Evolutionary conservation across 2,329 filamentous ascomycete genomes (phyloP), one percentile per base, ranked within the genome.

Genomic region (Colletotrichum falcatum): DNA sequence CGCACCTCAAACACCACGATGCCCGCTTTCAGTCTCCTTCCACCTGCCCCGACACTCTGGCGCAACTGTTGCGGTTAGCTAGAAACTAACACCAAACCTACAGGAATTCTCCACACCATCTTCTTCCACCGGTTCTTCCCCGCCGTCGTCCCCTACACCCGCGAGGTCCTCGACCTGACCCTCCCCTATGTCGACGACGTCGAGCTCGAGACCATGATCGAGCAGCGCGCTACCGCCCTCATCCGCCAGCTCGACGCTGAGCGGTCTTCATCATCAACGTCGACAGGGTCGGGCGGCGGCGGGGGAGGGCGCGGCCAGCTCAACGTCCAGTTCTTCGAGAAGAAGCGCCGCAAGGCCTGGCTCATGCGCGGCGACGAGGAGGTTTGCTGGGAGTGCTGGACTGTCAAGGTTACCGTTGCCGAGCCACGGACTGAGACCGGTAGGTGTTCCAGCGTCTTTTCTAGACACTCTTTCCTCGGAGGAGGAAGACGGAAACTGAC

Each of bases 41-140:
- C 53, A 9, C 30, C n/a, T 8, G 8, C 48, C 39, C 18, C 59
- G 16, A 30, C 18, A 39, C 23, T 9, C 12, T 9, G 9, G 7
- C 59, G 9, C 16, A 16, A 18, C 4, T 33, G 5, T 9, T 28
- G 2, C 42, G 8, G 48, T 37, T 46, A 35, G 18, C 18, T 20
- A 30, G 26, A 42, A n/a, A 61, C 18, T 30, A 23, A 44, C n/a
- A 37, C 20, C 26, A 55, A 37, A 11, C 46, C 62, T 16, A 46
- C 77, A 97, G 95, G 93, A 73, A 93, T 98, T 79, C 88, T 98
- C 60, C 95, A 98, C 81, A 97, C 95, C 61, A 98, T 98, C 81
- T 99, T 98, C 89, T 98, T 98, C 88, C 95, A 98, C 84, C 92
- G 96, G 78, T 97, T 95, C 88, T 98, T 98, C 86, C 94, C 94